Conservation (phyloP, 2,329 filamentous ascomycete genomes). For the Fusarium equiseti region DNA sequence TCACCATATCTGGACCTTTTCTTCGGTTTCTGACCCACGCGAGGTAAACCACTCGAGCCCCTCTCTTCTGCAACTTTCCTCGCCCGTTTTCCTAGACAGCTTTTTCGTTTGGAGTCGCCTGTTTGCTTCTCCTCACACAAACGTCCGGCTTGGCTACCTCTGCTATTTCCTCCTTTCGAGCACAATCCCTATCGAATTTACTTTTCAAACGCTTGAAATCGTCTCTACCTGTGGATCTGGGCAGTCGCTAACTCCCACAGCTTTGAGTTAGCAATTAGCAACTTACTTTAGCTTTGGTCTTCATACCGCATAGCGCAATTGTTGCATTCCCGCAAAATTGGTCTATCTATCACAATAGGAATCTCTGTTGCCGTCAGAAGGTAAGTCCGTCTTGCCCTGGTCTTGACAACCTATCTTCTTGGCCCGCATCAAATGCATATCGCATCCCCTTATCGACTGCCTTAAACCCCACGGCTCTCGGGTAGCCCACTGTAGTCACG, state of each 20-base stretch:
- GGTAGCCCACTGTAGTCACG: slow-evolving; percentile 39
- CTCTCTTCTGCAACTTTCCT: slow-evolving; percentile 39
- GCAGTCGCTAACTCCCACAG: slow-evolving; percentile 38
- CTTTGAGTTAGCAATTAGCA: slow-evolving; percentile 39
- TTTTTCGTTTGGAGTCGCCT: slow-evolving; percentile 37
- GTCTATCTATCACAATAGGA: slow-evolving; percentile 33
- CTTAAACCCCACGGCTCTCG: slow-evolving; percentile 27
- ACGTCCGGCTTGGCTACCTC: slow-evolving; percentile 18
- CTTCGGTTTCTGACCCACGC: slow-evolving; percentile 39
- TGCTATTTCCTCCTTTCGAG: slow-evolving; percentile 11
- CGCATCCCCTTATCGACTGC: slow-evolving; percentile 26
- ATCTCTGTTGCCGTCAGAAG: slow-evolving; percentile 22
- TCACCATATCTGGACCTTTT: slow-evolving; percentile 40
- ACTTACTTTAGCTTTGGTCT: slow-evolving; percentile 35
- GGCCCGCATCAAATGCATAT: slow-evolving; percentile 3
- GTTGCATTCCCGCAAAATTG: slow-evolving; percentile 18
- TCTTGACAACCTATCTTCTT: slow-evolving; percentile 9
- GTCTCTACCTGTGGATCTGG: slow-evolving; percentile 35
- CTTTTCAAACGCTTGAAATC: slow-evolving; percentile 26
- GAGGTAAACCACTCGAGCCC: slow-evolving; percentile 49
- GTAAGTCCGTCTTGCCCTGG: slow-evolving; percentile 34
- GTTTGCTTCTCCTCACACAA: slow-evolving; percentile 42
- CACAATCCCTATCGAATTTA: slow-evolving; percentile 9
- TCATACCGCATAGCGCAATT: slow-evolving; percentile 24
- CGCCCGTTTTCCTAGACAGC: slow-evolving; percentile 31